Evolutionary conservation across 1,139 yeast genomes (phyloP).

Genomic region (Magnusiomyces starmeri): DNA sequence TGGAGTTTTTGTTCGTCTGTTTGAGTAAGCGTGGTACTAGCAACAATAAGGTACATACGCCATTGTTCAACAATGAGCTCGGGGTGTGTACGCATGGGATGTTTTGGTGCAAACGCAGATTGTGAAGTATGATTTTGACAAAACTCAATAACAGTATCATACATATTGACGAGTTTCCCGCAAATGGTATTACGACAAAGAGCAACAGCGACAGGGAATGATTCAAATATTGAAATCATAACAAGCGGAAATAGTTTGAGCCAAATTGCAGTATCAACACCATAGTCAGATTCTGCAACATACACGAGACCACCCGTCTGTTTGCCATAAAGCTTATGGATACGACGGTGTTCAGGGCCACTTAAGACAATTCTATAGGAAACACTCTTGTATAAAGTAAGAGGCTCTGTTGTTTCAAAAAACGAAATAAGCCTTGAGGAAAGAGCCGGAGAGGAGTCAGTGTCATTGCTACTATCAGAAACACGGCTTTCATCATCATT

Average conservation of each 20-base stretch:
- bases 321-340: constrained; percentile 55
- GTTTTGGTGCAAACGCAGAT: constrained; percentile 23
- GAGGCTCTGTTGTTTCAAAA: constrained; percentile 61
- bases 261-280: constrained; percentile 95
- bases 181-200: constrained; percentile 90
- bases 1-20: constrained; percentile 76
- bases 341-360: constrained; percentile 70
- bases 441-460: constrained; percentile 24
- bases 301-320: constrained; percentile 57
- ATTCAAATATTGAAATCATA: constrained; percentile 62
- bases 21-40: constrained; percentile 85
- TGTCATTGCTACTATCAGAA: background rate
- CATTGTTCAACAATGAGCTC: constrained; percentile 79
- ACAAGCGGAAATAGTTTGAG: constrained; percentile 77
- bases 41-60: constrained; percentile 82
- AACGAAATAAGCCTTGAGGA: constrained; percentile 76
- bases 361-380: constrained; percentile 59
- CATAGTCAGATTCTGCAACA: constrained; percentile 85
- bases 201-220: constrained; percentile 91
- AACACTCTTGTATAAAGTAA: constrained; percentile 45
- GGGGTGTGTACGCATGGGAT: constrained; percentile 45
- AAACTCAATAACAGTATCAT: constrained; percentile 63
- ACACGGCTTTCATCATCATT: background rate
- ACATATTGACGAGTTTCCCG: constrained; percentile 80
- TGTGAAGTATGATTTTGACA: constrained; percentile 40